phyloP scores from a whole-genome alignment of 1,284 basidiomycete genomes.

The Rhodotorula sp. region DNA sequence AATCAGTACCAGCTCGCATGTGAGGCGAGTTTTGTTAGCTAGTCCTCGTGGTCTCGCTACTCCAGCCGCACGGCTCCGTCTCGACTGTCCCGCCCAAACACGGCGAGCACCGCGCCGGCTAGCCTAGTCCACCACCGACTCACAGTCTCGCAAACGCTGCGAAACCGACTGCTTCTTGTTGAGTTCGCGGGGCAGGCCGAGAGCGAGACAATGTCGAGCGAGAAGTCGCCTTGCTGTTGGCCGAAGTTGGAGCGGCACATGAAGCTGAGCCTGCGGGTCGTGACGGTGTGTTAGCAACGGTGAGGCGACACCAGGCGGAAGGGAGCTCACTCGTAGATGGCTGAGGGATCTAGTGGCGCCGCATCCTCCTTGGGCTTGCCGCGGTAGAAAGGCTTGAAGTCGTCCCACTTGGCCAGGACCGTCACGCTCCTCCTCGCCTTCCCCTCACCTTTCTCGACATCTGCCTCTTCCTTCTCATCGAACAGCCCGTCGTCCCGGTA shows the following conservation, averaged over 20 bases:
- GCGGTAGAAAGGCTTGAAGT: slow-evolving; percentile 52
- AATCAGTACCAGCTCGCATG: too few relatives aligned
- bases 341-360: slow-evolving; percentile 44
- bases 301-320: neutral
- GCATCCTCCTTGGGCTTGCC: slow-evolving; percentile 47
- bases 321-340: slow-evolving; percentile 42
- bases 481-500: slow-evolving; percentile 44
- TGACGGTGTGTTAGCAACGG: too few relatives aligned
- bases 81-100: too few relatives aligned
- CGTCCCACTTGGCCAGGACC: slow-evolving; percentile 48
- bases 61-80: too few relatives aligned
- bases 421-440: slow-evolving; percentile 6
- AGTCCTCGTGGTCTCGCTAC: too few relatives aligned
- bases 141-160: neutral
- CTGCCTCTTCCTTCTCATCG: neutral
- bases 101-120: too few relatives aligned
- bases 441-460: neutral
- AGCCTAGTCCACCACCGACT: neutral
- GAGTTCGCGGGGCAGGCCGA: neutral
- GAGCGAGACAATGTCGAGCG: slow-evolving; percentile 44
- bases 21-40: too few relatives aligned
- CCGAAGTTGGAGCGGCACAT: slow-evolving; percentile 52
- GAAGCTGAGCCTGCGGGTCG: slow-evolving; percentile 41
- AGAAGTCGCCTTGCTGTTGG: slow-evolving; percentile 49
- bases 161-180: neutral